Base-by-base conservation (phyloP, 2,329 filamentous ascomycete species). In the Metarhizium humberi region DNA sequence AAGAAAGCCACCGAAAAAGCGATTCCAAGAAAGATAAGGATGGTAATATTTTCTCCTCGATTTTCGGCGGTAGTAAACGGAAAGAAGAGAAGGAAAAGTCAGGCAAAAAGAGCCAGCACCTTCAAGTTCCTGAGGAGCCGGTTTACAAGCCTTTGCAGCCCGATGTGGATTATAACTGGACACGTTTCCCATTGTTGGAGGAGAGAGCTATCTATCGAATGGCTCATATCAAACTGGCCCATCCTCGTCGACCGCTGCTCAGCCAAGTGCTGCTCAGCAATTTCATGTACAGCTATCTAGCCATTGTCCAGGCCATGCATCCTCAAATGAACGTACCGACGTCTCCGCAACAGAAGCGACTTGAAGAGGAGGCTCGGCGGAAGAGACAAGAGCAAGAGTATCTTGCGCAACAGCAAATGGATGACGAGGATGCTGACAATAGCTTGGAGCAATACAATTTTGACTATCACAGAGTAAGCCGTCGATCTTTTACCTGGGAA, bases 201-300 rank as follows among this genome's bases (percentile, higher is more conserved):
- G 94, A 99, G 74, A 82, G 94, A 57, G 94, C 94, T 20, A 99
- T 99, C 57, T 99, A 99, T 72, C 85, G 94, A 58, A 96, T 99
- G 90, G 94, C 94, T 18, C 94, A 99, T 69, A 95, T 97, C 73
- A 99, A 99, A 72, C 82, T 99, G 58, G 94, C 94, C n/a, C 97
- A 99, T 67, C 94, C 94, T 42, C 86, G 92, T 48, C 86, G 94
- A 55, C 88, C 92, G 45, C 75, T 99, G 52, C 87, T 95, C 67
- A 96, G 92, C 57, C 94, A 99, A 71, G 94, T 99, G 25, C 78
- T 99, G 57, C 81, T 99, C 62, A 96, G 92, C 73, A 99, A 99
- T 70, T 99, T 99, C 72, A 99, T 99, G 94, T 99, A 99, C 74
- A 94, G 91, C 56, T 99, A 99, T 69, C 81, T 99, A 60, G 94